These are phyloP conservation scores for Schoenoplectus tabernaemontani DNA, from an alignment of 202 grass and related monocot genomes.

Conservation along the genomic window DNA sequence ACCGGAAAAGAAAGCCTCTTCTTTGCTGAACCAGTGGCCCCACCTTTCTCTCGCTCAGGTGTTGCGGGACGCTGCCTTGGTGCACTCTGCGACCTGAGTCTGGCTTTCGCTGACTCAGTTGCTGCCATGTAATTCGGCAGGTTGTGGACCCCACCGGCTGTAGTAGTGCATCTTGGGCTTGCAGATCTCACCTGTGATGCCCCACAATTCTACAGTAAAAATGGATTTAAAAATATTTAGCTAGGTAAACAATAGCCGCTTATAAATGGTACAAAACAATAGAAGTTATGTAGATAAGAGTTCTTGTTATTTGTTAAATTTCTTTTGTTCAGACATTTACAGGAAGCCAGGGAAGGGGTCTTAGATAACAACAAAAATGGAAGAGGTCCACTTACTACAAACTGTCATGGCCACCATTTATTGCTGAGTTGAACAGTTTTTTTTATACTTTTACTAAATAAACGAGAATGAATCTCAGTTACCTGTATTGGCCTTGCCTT, in stretches of 20 bases:
- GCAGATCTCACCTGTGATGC: slow-evolving; percentile 48
- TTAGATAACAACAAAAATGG: slow-evolving; percentile 2
- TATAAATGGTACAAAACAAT: not conserved
- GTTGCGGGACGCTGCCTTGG: slow-evolving; percentile 60
- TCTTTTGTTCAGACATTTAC: not conserved
- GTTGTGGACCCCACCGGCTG: not conserved
- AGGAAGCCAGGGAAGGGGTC: not conserved
- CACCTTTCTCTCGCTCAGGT: slow-evolving; percentile 48
- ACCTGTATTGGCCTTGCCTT: slow-evolving; percentile 50
- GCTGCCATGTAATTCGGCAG: slow-evolving; percentile 92
- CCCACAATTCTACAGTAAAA: not conserved
- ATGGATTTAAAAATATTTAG: not conserved
- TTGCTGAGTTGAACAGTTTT: not conserved
- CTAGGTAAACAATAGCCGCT: not conserved
- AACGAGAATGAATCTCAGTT: not conserved
- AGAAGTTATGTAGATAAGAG: not conserved
- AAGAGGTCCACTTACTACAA: not conserved
- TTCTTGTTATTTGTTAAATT: not conserved
- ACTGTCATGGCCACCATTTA: not conserved
- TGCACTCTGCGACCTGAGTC: slow-evolving; percentile 69
- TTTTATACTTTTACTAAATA: too few species aligned
- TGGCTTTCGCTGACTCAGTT: slow-evolving; percentile 85
- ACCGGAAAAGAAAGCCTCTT: slow-evolving; percentile 84
- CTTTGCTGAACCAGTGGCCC: slow-evolving; percentile 30
- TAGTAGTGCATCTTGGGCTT: slow-evolving; percentile 41